Base-by-base conservation (phyloP, 768 basidiomycete genomes). In the Termitomyces sp. region DNA sequence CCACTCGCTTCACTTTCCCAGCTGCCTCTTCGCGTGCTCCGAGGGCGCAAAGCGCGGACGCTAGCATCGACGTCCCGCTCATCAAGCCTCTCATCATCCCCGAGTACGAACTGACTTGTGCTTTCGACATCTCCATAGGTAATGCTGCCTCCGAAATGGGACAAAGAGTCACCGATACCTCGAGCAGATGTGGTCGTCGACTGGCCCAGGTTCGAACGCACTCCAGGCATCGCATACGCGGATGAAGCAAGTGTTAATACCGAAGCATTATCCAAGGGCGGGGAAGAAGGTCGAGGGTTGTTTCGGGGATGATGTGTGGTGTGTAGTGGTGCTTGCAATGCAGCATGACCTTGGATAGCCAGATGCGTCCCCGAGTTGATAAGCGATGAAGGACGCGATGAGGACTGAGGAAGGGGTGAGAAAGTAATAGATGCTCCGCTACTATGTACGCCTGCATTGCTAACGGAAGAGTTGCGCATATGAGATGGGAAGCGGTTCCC, bases 231-330 rank as follows among this genome's bases (percentile, higher is more conserved):
- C 0, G 85, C 95, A 70, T 91, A 97, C 4, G 92, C 94, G 3
- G 93, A 95, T 25, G 92, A 95, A 12, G 96, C 96, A 11, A 99
- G 83, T 0, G 96, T 99, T 45, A 98, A 78, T 54, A 95, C 76
- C 2, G 92, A 95, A 2, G 96, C 96, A 66, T 98, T 95, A 66
- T 95, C 94, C 44, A 85, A 77, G 1, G 96, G 95, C 21, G 92
- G 89, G 6, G 92, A 92, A 16, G 89, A 89, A 23, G 97, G 96
- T 23, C 91, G 85, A 1, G 96, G 96, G 67, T 99, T 99, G 71
- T 97, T 92, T 45, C 94, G 84, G 10, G 96, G 95, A 73, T 98
- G 94, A 53, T 92, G 93, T n/a, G 83, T 75, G 0, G 94, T 93
- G 68, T 96, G 93, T 35, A 89, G 80, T 0, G 95, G 96, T 9